Conservation (phyloP, 2,329 filamentous ascomycete genomes). For the Cladorrhinum sp. region DNA sequence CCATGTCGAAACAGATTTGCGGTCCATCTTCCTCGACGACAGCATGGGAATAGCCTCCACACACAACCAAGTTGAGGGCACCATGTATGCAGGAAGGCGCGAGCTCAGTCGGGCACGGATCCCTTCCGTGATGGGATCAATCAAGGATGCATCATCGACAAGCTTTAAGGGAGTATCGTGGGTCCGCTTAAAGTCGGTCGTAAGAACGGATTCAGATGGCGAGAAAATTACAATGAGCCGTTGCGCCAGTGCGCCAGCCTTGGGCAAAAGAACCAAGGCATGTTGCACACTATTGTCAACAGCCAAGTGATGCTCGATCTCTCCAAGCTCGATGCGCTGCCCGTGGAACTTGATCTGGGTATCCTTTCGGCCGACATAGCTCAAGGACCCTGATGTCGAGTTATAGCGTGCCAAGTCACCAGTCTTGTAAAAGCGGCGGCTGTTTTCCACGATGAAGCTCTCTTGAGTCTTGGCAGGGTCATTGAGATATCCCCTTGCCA, state of each 20-base stretch:
- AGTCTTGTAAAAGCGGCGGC: conserved; percentile 40
- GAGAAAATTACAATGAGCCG: conserved; percentile 31
- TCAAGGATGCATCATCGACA: neutral
- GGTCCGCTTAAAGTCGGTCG: conserved; percentile 20
- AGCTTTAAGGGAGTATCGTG: neutral
- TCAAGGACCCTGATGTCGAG: conserved; percentile 20
- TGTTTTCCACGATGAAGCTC: conserved; percentile 43
- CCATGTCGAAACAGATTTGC: conserved; percentile 42
- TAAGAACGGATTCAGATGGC: conserved; percentile 16
- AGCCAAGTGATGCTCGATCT: conserved; percentile 48
- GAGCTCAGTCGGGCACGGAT: conserved; percentile 33
- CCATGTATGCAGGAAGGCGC: conserved; percentile 39
- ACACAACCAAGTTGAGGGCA: conserved; percentile 33
- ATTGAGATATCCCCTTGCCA: conserved; percentile 24
- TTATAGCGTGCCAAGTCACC: conserved; percentile 41
- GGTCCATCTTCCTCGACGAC: conserved; percentile 32
- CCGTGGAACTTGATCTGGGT: conserved; percentile 28
- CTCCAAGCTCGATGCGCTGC: conserved; percentile 35
- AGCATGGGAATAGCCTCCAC: conserved; percentile 29
- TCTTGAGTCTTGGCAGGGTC: conserved; percentile 41
- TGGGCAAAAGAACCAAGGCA: conserved; percentile 35
- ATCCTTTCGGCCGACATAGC: conserved; percentile 26
- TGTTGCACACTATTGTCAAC: conserved; percentile 56
- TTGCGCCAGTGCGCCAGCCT: conserved; percentile 26
- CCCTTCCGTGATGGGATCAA: conserved; percentile 20